These are phyloP conservation scores for Kodamaea kaohsiungensis DNA, from an alignment of 805 yeast genomes.

Conservation along the genomic window DNA sequence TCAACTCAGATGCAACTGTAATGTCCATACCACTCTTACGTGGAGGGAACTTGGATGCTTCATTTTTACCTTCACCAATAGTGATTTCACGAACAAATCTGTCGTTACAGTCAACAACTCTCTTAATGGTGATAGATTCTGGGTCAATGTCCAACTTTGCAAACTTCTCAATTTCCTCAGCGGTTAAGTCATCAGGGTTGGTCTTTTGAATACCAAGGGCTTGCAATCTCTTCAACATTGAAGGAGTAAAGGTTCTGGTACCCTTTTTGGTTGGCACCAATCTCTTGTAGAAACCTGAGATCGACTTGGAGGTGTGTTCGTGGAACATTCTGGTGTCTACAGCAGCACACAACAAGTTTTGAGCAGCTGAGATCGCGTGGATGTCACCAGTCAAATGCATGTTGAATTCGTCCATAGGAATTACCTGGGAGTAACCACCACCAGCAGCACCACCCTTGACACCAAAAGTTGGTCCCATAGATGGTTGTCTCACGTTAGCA, in stretches of 20 bases:
- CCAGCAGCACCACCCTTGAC: slow-evolving; percentile 99
- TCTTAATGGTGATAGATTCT: slow-evolving; percentile 82
- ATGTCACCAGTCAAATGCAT: slow-evolving; percentile 97
- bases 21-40: slow-evolving; percentile 93
- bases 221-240: slow-evolving; percentile 72
- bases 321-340: slow-evolving; percentile 97
- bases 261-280: slow-evolving; percentile 88
- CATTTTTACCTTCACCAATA: slow-evolving; percentile 90
- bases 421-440: slow-evolving; percentile 97
- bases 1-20: slow-evolving; percentile 92
- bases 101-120: slow-evolving; percentile 95
- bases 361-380: slow-evolving; percentile 94
- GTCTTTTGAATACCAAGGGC: slow-evolving; percentile 82
- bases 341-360: slow-evolving; percentile 92
- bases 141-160: slow-evolving; percentile 90
- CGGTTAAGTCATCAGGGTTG: slow-evolving; percentile 76
- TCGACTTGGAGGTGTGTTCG: slow-evolving; percentile 79
- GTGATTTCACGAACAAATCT: slow-evolving; percentile 87
- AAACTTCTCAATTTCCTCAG: slow-evolving; percentile 71
- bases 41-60: slow-evolving; percentile 69
- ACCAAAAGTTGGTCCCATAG: slow-evolving; percentile 99
- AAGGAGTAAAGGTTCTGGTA: slow-evolving; percentile 70
- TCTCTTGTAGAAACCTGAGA: slow-evolving; percentile 77
- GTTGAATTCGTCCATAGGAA: slow-evolving; percentile 98
- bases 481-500: slow-evolving; percentile 96